These are phyloP conservation scores for Trametes cingulata DNA, from an alignment of 768 basidiomycete species.

Conservation along the genomic window DNA sequence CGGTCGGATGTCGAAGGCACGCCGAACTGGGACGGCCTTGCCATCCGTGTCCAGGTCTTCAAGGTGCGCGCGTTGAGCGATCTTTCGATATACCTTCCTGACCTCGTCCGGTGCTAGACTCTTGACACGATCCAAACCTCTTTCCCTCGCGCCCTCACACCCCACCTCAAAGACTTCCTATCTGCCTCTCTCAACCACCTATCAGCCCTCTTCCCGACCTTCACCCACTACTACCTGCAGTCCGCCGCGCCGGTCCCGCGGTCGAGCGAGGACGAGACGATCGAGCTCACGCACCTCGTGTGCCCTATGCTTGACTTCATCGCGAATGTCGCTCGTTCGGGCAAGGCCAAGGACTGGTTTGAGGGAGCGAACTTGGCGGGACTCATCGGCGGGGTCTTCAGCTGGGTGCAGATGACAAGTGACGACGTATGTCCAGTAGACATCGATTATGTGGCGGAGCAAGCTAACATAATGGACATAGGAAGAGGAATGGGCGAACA, in stretches of 20 bases:
- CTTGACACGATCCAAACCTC: conserved; percentile 77
- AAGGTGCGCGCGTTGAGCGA: conserved; percentile 63
- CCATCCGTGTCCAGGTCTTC: conserved; percentile 82
- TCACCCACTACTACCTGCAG: conserved; percentile 61
- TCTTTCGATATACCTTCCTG: no score
- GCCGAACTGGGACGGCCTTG: conserved; percentile 78
- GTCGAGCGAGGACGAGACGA: conserved; percentile 72
- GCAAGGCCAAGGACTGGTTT: conserved; percentile 68
- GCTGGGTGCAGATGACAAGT: conserved; percentile 82
- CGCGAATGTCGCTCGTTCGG: conserved; percentile 61
- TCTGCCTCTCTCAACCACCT: conserved; percentile 60
- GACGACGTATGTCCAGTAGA: conserved; percentile 66
- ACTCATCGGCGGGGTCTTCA: conserved; percentile 59
- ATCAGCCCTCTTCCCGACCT: conserved; percentile 56
- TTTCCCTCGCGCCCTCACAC: conserved; percentile 73
- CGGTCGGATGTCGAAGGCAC: conserved; percentile 57
- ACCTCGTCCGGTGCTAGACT: conserved; percentile 47
- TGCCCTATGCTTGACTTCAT: conserved; percentile 83
- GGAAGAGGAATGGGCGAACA: conserved; percentile 90
- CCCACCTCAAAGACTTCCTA: conserved; percentile 64
- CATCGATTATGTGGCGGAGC: not conserved
- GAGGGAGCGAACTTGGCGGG: conserved; percentile 47
- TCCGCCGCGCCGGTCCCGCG: conserved; percentile 55
- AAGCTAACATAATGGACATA: conserved; percentile 32
- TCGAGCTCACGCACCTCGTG: conserved; percentile 76